Evolutionary conservation across 371 early-diverging fungal species (phyloP).

Genomic region (Pancytospora philotis): DNA sequence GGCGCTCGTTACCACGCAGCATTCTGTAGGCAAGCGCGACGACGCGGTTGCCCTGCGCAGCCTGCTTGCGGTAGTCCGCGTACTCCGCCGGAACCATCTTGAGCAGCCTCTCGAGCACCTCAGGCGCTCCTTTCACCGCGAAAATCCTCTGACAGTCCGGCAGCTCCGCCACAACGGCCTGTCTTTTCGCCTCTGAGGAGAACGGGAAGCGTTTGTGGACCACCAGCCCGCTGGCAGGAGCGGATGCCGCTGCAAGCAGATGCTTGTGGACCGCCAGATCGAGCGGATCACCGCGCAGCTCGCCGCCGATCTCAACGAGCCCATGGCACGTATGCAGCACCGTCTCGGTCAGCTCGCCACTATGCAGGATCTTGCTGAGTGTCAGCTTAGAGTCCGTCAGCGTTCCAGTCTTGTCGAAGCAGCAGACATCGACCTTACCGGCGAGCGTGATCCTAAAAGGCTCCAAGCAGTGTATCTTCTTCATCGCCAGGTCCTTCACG

Average conservation of each 20-base stretch:
- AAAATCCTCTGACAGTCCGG: slow-evolving; percentile 61
- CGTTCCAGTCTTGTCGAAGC: slow-evolving; percentile 99
- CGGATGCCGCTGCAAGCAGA: slow-evolving; percentile 63
- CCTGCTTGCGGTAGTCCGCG: slow-evolving; percentile 80
- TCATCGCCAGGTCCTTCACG: slow-evolving; percentile 73
- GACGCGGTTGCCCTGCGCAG: slow-evolving; percentile 85
- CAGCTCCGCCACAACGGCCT: slow-evolving; percentile 68
- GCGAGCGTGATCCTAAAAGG: slow-evolving; percentile 98
- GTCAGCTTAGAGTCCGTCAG: slow-evolving; percentile 86
- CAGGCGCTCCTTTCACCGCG: slow-evolving; percentile 97
- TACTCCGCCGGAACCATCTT: slow-evolving; percentile 69
- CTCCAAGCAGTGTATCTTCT: slow-evolving; percentile 84
- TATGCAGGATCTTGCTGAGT: slow-evolving; percentile 75
- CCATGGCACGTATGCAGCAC: slow-evolving; percentile 74
- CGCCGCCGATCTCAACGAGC: slow-evolving; percentile 65
- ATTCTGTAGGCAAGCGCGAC: slow-evolving; percentile 81
- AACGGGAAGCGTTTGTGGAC: slow-evolving; percentile 62
- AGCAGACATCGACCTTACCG: slow-evolving; percentile 90
- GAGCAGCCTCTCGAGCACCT: slow-evolving; percentile 66
- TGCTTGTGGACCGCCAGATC: slow-evolving; percentile 83
- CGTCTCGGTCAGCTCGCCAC: slow-evolving; percentile 54
- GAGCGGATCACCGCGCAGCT: slow-evolving; percentile 91
- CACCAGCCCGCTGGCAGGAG: not conserved
- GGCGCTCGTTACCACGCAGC: slow-evolving; percentile 60
- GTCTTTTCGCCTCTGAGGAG: slow-evolving; percentile 83